phyloP scores from a whole-genome alignment of 164 flowering plant species.

The Saururus chinensis region DNA sequence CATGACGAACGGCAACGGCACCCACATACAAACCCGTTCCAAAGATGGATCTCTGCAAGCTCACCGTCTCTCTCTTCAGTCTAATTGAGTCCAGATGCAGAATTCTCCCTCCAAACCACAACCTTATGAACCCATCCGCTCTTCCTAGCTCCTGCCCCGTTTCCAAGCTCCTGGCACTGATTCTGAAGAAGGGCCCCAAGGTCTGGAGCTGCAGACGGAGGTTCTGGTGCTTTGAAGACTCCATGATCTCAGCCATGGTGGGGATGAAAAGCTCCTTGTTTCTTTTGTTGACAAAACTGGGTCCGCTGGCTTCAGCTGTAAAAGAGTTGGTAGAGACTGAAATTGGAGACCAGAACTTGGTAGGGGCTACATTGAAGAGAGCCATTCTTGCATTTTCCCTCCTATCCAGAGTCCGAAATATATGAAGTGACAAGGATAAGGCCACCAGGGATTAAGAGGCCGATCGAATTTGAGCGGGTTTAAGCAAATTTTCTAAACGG shows the following conservation, averaged over 20 bases:
- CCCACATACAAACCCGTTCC: slow-evolving; percentile 85
- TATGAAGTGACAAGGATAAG: too few species aligned
- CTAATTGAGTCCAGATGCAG: slow-evolving; percentile 81
- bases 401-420: too few species aligned
- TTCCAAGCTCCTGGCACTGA: slow-evolving; percentile 58
- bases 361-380: background rate
- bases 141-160: slow-evolving; percentile 62
- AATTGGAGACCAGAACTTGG: background rate
- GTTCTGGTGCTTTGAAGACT: slow-evolving; percentile 52
- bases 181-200: slow-evolving; percentile 78
- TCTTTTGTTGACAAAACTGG: background rate
- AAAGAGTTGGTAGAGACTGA: background rate
- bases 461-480: too few species aligned
- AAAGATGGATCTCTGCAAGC: slow-evolving; percentile 71
- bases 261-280: slow-evolving; percentile 20
- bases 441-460: too few species aligned
- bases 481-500: too few species aligned
- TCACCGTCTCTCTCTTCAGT: slow-evolving; percentile 54
- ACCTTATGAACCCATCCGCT: slow-evolving; percentile 71
- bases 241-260: slow-evolving; percentile 65
- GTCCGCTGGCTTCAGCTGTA: background rate
- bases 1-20: slow-evolving; percentile 75
- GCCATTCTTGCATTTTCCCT: background rate
- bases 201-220: slow-evolving; percentile 52
- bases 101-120: slow-evolving; percentile 59